phyloP scores from a whole-genome alignment of 345 rosid genomes.

The Isatis tinctoria region DNA sequence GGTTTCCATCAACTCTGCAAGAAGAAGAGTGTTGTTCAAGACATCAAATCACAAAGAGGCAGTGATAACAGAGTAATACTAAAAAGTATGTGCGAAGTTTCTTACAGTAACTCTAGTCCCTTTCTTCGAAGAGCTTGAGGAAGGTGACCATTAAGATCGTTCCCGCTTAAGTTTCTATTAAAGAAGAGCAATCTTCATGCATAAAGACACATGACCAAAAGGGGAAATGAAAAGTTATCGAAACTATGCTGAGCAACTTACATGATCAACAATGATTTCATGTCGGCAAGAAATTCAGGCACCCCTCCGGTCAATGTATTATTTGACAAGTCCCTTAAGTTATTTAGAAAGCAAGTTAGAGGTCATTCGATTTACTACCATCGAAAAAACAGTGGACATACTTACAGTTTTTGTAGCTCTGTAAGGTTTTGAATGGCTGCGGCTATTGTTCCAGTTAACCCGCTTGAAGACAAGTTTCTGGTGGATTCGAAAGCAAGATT shows the following conservation, averaged over 20 bases:
- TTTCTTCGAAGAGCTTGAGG: slow-evolving; percentile 30
- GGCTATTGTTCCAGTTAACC: slow-evolving; percentile 33
- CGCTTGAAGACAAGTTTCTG: slow-evolving; percentile 42
- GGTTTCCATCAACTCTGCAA: slow-evolving; percentile 12
- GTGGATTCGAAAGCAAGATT: not conserved
- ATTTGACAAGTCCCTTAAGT: slow-evolving; percentile 38
- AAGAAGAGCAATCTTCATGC: not conserved
- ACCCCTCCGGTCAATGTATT: slow-evolving; percentile 41
- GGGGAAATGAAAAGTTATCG: not conserved
- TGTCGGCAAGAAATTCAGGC: slow-evolving; percentile 37
- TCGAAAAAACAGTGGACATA: not conserved
- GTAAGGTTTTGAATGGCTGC: slow-evolving; percentile 28
- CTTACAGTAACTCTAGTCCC: slow-evolving; percentile 10
- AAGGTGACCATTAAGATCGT: slow-evolving; percentile 36
- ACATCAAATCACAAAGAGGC: not conserved
- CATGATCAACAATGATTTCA: slow-evolving; percentile 38
- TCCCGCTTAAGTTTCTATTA: slow-evolving; percentile 38
- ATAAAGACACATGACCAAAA: not conserved
- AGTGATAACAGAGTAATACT: not conserved
- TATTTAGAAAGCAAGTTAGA: not conserved
- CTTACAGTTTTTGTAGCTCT: slow-evolving; percentile 5
- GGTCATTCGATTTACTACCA: not conserved
- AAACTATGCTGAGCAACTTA: slow-evolving; percentile 26
- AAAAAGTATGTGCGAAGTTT: not conserved
- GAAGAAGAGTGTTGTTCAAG: not conserved